A percentile compares a stretch with the other conserved stretches of the same genome.
Conservation (phyloP, 1,284 basidiomycete species). For the Papiliotrema terrestris region DNA sequence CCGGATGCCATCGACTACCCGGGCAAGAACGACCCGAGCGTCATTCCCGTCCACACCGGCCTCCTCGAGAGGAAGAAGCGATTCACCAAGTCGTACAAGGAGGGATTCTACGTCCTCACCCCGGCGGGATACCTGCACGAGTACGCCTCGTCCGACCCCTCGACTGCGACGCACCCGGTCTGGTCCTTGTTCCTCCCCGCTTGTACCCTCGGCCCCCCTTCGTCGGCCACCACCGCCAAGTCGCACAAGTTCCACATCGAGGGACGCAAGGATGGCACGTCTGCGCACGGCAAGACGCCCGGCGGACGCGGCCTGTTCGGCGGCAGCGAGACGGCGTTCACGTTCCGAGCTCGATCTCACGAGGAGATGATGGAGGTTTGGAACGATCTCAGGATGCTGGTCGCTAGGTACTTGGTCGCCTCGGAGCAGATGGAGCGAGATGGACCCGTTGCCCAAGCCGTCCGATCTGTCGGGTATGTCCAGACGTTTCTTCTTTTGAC, state of each 20-base stretch:
- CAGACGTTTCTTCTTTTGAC: constrained; percentile 14
- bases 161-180: constrained; percentile 62
- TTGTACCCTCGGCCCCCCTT: constrained; percentile 95
- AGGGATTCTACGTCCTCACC: constrained; percentile 89
- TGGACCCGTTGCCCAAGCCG: constrained; percentile 89
- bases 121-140: constrained; percentile 95
- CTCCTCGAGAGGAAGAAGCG: constrained; percentile 95
- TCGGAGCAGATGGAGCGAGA: constrained; percentile 90
- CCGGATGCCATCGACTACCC: constrained; percentile 81
- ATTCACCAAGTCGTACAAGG: constrained; percentile 85
- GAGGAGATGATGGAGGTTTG: constrained; percentile 99
- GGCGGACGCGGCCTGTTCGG: constrained; percentile 57
- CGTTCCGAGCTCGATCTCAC: constrained; percentile 81
- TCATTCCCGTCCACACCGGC: constrained; percentile 84
- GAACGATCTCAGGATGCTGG: constrained; percentile 97
- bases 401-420: constrained; percentile 91
- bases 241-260: constrained; percentile 98
- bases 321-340: constrained; percentile 66
- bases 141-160: constrained; percentile 76
- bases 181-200: constrained; percentile 91
- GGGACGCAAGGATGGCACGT: constrained; percentile 68
- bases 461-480: constrained; percentile 77
- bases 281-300: constrained; percentile 56
- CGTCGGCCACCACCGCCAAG: constrained; percentile 60
- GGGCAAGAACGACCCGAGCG: constrained; percentile 86